Conservation (phyloP, 139 green algal genomes). For the Ulvella scutata region DNA sequence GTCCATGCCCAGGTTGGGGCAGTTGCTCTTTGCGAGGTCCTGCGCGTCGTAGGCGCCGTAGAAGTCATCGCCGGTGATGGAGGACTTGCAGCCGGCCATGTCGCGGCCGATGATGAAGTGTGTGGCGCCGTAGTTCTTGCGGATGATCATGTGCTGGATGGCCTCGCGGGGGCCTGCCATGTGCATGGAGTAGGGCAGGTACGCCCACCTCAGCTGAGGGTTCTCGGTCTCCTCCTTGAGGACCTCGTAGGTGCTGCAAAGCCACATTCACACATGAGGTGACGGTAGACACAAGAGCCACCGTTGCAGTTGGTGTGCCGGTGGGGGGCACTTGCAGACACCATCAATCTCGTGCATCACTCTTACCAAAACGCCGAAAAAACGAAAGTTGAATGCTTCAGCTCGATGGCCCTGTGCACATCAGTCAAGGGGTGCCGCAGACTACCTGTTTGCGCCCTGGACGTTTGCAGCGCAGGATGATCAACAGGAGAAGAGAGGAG, state of each 20-base stretch:
- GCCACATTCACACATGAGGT: background rate
- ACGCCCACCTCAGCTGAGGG: slow-evolving; percentile 57
- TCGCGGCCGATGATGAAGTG: slow-evolving; percentile 86
- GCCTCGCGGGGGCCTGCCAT: slow-evolving; percentile 77
- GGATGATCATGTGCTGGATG: slow-evolving; percentile 88
- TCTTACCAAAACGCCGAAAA: no score
- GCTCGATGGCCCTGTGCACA: no score
- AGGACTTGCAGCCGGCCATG: slow-evolving; percentile 75
- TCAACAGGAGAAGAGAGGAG: background rate
- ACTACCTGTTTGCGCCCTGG: no score
- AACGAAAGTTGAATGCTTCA: no score
- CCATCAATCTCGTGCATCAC: no score
- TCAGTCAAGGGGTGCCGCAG: no score
- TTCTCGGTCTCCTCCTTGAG: slow-evolving; percentile 62
- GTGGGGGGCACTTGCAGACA: no score
- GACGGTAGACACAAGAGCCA: no score
- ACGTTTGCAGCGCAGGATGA: background rate
- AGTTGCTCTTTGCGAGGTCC: slow-evolving; percentile 49
- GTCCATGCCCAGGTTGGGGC: slow-evolving; percentile 62
- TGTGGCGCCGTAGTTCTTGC: slow-evolving; percentile 77
- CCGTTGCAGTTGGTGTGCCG: no score
- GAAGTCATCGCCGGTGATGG: slow-evolving; percentile 59
- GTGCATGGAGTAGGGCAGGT: slow-evolving; percentile 85
- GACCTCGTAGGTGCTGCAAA: slow-evolving; percentile 54
- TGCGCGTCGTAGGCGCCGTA: slow-evolving; percentile 49